A percentile compares a stretch with the other conserved stretches of the same genome.
phyloP scores from a whole-genome alignment of 2,329 filamentous ascomycete genomes.

The Venturia aucupariae region DNA sequence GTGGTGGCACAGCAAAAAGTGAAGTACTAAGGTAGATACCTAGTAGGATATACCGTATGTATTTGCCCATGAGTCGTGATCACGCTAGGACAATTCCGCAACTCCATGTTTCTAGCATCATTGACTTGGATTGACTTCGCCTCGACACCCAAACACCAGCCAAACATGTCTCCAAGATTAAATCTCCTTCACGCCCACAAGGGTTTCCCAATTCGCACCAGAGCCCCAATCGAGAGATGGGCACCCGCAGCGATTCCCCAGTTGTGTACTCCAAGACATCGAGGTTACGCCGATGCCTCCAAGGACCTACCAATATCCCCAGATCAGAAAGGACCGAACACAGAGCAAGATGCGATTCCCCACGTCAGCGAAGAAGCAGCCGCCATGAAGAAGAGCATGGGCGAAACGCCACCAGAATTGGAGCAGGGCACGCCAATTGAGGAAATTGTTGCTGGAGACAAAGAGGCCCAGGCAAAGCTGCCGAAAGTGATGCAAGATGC shows the following conservation, averaged over 20 bases:
- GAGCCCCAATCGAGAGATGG: background rate
- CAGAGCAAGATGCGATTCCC: slow-evolving; percentile 40
- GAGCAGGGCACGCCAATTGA: slow-evolving; percentile 57
- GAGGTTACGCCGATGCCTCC: background rate
- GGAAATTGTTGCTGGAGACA: slow-evolving; percentile 46
- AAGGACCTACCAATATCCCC: slow-evolving; percentile 12
- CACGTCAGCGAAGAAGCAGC: slow-evolving; percentile 59
- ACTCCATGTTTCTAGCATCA: too few relatives aligned
- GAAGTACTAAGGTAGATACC: too few relatives aligned
- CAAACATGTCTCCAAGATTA: slow-evolving; percentile 46
- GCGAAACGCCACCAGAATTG: slow-evolving; percentile 50
- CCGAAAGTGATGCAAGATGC: slow-evolving; percentile 59
- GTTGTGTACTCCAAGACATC: slow-evolving; percentile 8
- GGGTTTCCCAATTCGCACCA: slow-evolving; percentile 18
- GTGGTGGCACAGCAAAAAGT: too few relatives aligned
- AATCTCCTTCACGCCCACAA: slow-evolving; percentile 25
- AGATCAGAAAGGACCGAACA: slow-evolving; percentile 35
- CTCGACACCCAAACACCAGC: background rate
- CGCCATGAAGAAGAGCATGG: slow-evolving; percentile 48
- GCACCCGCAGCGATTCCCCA: slow-evolving; percentile 17
- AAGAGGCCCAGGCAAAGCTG: slow-evolving; percentile 51
- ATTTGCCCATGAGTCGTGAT: too few relatives aligned
- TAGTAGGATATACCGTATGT: too few relatives aligned
- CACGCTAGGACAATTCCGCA: too few relatives aligned
- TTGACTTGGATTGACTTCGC: too few relatives aligned